Base-by-base conservation (phyloP, 2,329 filamentous ascomycete genomes). In the Cyphellophora europaea region DNA sequence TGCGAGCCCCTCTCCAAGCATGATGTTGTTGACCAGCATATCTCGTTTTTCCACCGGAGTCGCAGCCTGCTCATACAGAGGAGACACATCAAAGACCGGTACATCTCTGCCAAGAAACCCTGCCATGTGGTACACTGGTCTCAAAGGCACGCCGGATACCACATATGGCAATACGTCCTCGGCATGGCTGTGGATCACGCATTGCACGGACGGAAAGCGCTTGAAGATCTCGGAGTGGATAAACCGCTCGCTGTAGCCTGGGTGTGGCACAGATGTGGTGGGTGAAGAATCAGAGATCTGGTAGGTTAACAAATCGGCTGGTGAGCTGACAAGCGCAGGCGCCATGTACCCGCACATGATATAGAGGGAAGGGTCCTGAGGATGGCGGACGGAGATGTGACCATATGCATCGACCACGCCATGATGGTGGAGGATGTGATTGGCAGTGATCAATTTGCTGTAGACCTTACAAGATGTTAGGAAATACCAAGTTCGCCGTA, bases 331-430 rank as follows among this genome's bases (percentile, higher is more conserved):
- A 3, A 67, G 53, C 2, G 63, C 69, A 2, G 69, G 68, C 2
- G 69, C 63, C 21, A 65, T 51, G 38, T 61, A 61, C 19, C 57
- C 56, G 12, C 65, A 64, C 57, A 73, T 65, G 38, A 72, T 57
- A 51, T 70, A 72, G 31, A 57, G 54, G 3, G 58, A 50, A 2
- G 62, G 49, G 11, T 69, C 62, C 15, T 51, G 36, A 0, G 70
- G 69, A 38, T 70, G 63, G 5, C 71, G 61, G 19, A 72, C 58
- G 2, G 70, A 72, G n/a, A 75, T 56, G 43, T 76, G 71, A n/a
- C 71, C 69, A 45, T 69, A 74, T 1, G 66, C 69, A 38, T 74
- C 71, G 21, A 75, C 49, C 5, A 74, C 58, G 19, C 30, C 30
- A 27, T 72, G 56, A 36, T 66, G 49, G 49, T 72, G 66, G 1